These are phyloP conservation scores for Asterophora parasitica DNA, from an alignment of 768 basidiomycete species.

Conservation along the genomic window DNA sequence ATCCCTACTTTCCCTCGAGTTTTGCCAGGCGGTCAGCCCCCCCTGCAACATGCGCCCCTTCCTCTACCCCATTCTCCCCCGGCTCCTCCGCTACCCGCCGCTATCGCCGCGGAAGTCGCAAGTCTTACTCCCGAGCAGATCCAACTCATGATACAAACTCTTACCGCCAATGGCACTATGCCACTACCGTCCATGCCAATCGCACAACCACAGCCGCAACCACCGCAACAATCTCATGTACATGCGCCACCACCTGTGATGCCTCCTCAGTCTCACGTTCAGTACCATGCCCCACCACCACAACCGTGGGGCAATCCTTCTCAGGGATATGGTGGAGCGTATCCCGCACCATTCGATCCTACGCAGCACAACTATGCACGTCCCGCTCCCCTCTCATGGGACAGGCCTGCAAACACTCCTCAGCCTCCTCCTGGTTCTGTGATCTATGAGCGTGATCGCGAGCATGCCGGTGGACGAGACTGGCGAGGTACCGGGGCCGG, in stretches of 20 bases:
- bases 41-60: constrained; percentile 14
- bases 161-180: constrained; percentile 38
- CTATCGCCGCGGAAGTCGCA: constrained; percentile 67
- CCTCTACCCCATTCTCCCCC: constrained; percentile 17
- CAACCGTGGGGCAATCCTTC: constrained; percentile 11
- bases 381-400: constrained; percentile 22
- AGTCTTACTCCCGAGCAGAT: constrained; percentile 75
- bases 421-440: constrained; percentile 18
- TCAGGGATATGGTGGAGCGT: constrained; percentile 12
- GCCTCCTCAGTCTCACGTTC: constrained; percentile 22
- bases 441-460: constrained; percentile 24
- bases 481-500: constrained; percentile 19
- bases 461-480: constrained; percentile 29
- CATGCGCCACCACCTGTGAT: constrained; percentile 12
- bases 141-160: constrained; percentile 57
- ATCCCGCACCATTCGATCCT: constrained; percentile 14
- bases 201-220: constrained; percentile 7
- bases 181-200: constrained; percentile 15
- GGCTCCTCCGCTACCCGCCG: constrained; percentile 31
- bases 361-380: constrained; percentile 17
- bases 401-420: constrained; percentile 19
- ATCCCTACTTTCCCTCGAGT: constrained; percentile 16
- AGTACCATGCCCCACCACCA: constrained; percentile 16
- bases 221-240: constrained; percentile 2
- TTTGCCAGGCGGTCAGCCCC: constrained; percentile 11